Percentiles rank a stretch among this genome's conserved stretches.
Conservation (phyloP, 306 rosid genomes). For the Arachis hypogaea region DNA sequence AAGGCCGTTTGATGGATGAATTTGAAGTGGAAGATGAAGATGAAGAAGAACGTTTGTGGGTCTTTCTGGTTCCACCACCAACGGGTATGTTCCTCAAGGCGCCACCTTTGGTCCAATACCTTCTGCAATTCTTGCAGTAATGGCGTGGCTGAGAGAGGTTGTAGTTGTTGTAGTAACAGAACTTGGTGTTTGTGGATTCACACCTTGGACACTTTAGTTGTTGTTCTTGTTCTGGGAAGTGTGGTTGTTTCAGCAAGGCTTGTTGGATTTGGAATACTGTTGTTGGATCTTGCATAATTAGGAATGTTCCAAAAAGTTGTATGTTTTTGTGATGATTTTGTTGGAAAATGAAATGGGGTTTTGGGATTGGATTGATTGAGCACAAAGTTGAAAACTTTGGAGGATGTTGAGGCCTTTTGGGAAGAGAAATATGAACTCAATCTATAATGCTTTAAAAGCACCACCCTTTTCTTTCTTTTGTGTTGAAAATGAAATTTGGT, state of each 20-base stretch:
- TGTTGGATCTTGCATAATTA: slow-evolving; percentile 54
- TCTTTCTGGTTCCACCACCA: slow-evolving; percentile 85
- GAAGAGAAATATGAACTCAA: too few relatives aligned
- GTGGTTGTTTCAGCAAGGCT: slow-evolving; percentile 49
- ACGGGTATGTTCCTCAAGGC: slow-evolving; percentile 83
- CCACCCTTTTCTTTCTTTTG: not conserved
- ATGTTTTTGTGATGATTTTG: too few relatives aligned
- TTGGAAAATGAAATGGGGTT: too few relatives aligned
- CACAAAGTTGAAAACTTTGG: too few relatives aligned
- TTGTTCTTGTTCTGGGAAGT: slow-evolving; percentile 81
- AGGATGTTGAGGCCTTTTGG: too few relatives aligned
- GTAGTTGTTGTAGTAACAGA: slow-evolving; percentile 97
- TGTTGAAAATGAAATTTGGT: not conserved
- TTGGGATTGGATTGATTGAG: too few relatives aligned
- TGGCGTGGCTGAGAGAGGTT: slow-evolving; percentile 95
- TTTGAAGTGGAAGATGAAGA: too few relatives aligned
- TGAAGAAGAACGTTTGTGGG: slow-evolving; percentile 50
- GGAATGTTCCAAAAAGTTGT: not conserved
- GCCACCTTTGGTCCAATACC: slow-evolving; percentile 97
- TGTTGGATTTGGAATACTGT: slow-evolving; percentile 48
- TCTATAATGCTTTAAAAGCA: not conserved
- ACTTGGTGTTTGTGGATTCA: slow-evolving; percentile 81
- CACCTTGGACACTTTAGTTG: slow-evolving; percentile 86
- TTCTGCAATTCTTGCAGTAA: slow-evolving; percentile 82
- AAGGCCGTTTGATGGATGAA: slow-evolving; percentile 41